Percentiles rank a stretch among this genome's conserved stretches.
Conservation (phyloP, 305 asterid genomes). For the Solanum aculeatissimum region DNA sequence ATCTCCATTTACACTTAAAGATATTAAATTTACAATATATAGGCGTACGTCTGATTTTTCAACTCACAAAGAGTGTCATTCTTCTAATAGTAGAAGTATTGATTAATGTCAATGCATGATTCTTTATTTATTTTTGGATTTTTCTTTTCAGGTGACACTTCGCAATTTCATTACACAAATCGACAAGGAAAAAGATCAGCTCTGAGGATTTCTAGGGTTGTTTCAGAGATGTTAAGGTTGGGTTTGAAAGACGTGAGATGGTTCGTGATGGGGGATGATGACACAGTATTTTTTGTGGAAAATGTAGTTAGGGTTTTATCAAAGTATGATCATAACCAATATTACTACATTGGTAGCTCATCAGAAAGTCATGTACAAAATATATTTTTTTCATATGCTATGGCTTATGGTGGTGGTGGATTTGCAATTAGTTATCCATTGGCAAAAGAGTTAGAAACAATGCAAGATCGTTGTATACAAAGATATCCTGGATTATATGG, state of each 20-base stretch:
- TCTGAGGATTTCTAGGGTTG: conserved; percentile 75
- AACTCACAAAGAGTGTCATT: neutral
- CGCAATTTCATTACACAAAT: conserved; percentile 45
- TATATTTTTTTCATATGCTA: conserved; percentile 62
- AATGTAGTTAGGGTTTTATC: conserved; percentile 64
- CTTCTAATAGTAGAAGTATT: neutral
- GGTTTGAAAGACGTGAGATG: conserved; percentile 71
- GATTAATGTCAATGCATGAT: neutral
- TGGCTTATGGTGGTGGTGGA: conserved; percentile 99
- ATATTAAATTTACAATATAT: neutral
- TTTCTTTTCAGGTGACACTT: conserved; percentile 38
- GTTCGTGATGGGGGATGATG: conserved; percentile 96
- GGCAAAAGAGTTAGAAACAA: conserved; percentile 69
- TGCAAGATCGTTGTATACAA: conserved; percentile 78
- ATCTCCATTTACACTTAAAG: neutral
- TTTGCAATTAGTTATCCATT: conserved; percentile 94
- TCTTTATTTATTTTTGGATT: conserved; percentile 27
- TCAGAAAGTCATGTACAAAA: conserved; percentile 94
- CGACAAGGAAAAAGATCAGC: conserved; percentile 68
- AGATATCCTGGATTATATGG: conserved; percentile 78
- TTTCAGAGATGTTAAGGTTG: conserved; percentile 69
- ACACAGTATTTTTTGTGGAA: conserved; percentile 71
- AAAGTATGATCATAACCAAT: conserved; percentile 65
- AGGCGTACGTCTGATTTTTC: neutral
- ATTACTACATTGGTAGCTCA: conserved; percentile 72